Evolutionary conservation across 2,329 filamentous ascomycete species (phyloP).

Genomic region (Aspergillus sp.): DNA sequence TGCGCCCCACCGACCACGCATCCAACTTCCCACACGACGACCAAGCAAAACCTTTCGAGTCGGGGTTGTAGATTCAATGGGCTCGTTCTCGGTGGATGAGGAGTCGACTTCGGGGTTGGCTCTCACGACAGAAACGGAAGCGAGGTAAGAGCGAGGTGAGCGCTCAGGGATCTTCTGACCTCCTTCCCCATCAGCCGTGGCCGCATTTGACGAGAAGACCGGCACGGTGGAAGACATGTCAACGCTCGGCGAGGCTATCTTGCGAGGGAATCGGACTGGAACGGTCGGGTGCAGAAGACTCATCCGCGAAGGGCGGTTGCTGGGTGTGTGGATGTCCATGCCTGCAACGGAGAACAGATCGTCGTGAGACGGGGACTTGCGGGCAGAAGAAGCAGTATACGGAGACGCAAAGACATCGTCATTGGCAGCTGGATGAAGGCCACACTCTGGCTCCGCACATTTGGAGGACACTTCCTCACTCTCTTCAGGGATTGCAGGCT

Average conservation of each 20-base stretch:
- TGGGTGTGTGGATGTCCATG: conserved; percentile 83
- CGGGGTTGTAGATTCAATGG: conserved; percentile 14
- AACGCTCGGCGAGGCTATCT: conserved; percentile 41
- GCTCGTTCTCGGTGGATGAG: conserved; percentile 16
- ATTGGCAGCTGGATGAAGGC: conserved; percentile 4
- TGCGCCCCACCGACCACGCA: conserved; percentile 59
- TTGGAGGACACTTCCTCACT: conserved; percentile 23
- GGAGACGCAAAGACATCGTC: conserved; percentile 11
- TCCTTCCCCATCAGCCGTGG: conserved; percentile 28
- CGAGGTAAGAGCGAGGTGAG: conserved; percentile 30
- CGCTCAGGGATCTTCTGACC: conserved; percentile 14
- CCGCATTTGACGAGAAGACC: conserved; percentile 32
- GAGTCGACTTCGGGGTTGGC: conserved; percentile 17
- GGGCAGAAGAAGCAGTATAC: too few relatives aligned
- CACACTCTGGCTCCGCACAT: not conserved
- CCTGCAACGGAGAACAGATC: conserved; percentile 83
- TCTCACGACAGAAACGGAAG: conserved; percentile 28
- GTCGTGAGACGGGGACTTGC: conserved; percentile 61
- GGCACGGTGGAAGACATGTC: conserved; percentile 35
- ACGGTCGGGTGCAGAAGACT: conserved; percentile 49
- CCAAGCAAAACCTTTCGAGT: conserved; percentile 36
- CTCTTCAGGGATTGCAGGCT: conserved; percentile 37
- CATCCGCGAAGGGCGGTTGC: conserved; percentile 70
- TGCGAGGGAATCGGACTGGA: conserved; percentile 37
- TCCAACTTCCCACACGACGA: conserved; percentile 61